Evolutionary conservation across 768 basidiomycete genomes (phyloP).

Genomic region (Phallus indusiatus): DNA sequence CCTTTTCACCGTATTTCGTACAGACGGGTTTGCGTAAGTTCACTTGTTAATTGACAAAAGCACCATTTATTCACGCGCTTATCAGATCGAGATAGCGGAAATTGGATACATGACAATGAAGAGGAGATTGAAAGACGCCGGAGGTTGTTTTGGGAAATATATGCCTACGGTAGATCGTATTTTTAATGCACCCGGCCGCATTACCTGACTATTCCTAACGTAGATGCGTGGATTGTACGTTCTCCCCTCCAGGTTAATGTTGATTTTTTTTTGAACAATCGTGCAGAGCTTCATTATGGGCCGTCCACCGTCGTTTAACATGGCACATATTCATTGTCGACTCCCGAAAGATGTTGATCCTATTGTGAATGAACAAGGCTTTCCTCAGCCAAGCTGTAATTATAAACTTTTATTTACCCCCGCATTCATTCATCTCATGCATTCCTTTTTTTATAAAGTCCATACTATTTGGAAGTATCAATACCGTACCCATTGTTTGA

Average conservation of each 20-base stretch:
- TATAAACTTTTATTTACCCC: conserved; percentile 9
- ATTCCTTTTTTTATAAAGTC: conserved; percentile 30
- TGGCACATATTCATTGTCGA: conserved; percentile 58
- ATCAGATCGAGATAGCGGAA: conserved; percentile 5
- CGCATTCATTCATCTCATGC: background rate
- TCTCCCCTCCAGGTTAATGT: background rate
- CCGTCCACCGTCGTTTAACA: conserved; percentile 58
- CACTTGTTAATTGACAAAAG: background rate
- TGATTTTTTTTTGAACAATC: conserved; percentile 16
- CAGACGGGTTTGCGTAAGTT: conserved; percentile 6
- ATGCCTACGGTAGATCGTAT: conserved; percentile 1
- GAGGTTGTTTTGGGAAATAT: conserved; percentile 8
- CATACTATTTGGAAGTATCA: conserved; percentile 60
- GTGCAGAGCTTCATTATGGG: conserved; percentile 62
- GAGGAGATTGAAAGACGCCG: conserved; percentile 1
- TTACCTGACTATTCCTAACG: background rate
- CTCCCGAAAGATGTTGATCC: conserved; percentile 45
- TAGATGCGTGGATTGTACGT: conserved; percentile 9
- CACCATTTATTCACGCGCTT: background rate
- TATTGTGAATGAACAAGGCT: conserved; percentile 34
- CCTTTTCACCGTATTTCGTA: background rate
- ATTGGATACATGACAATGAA: conserved; percentile 5
- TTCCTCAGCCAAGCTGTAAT: conserved; percentile 38
- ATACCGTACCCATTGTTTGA: conserved; percentile 51
- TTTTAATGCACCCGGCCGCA: background rate